Base-by-base conservation (phyloP, 306 rosid genomes). In the Fragaria ananassa region DNA sequence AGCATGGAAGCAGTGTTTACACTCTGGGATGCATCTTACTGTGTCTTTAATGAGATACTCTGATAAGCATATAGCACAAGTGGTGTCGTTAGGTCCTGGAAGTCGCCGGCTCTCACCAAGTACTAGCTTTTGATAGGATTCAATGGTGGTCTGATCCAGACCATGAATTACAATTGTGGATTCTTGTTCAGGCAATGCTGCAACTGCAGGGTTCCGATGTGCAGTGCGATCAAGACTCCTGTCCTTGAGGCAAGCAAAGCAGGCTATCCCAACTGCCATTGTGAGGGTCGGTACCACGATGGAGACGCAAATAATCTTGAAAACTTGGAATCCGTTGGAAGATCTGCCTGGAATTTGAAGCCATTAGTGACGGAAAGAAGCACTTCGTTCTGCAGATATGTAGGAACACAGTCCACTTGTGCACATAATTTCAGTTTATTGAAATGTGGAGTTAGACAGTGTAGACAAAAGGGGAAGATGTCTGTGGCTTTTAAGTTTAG, bases 1-100 rank as follows among this genome's bases (percentile, higher is more conserved):
- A 2, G 84, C 88, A 80, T 90, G 97, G 82, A 89, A 93, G 82
- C 96, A 86, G 71, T 90, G 96, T 46, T 75, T 76, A 79, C 97
- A 93, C 71, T 89, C 88, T 0, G 96, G 96, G 62, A 93, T 89
- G 79, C 90, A 90, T 85, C 90, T 78, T n/a, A 90, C 65, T 0
- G 90, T 85, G 29, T 93, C 97, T 74, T 88, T 83, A 70, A 66
- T 76, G 57, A 81, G 82, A 65, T 90, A 93, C 72, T 93, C 97
- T 1, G 88, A 82, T 27, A 90, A 73, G 80, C 97, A 92, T 83
- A 92, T 92, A 0, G 93, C 75, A 46, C 96, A 92, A 53, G 82
- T 83, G 56, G 61, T 81, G 25, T 83, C 90, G 3, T 85, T 86
- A 58, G 78, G 88, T 46, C 90, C 90, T 0, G 97, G 93, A 3